Conservation (phyloP, 257 asterid species). For the Lithospermum erythrorhizon region DNA sequence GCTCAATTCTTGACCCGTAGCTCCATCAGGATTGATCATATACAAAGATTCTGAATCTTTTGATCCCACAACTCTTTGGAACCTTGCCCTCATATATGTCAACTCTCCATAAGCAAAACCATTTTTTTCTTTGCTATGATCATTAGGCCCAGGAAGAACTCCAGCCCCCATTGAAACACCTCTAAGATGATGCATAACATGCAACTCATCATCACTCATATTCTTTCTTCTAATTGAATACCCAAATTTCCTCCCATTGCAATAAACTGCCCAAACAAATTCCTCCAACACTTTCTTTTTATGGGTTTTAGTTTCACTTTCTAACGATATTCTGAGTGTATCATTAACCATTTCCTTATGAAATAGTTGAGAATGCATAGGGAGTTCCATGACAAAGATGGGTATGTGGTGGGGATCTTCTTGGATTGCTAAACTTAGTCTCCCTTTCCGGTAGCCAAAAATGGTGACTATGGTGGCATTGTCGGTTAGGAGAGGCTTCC, state of each 20-base stretch:
- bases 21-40: conserved; percentile 88
- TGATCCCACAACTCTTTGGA: conserved; percentile 71
- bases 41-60: conserved; percentile 75
- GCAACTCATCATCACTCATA: conserved; percentile 65
- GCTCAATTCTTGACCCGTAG: conserved; percentile 74
- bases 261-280: conserved; percentile 78
- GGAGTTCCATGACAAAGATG: conserved; percentile 66
- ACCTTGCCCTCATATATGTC: conserved; percentile 75
- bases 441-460: conserved; percentile 65
- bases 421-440: conserved; percentile 57
- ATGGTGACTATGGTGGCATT: conserved; percentile 69
- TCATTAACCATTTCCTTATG: conserved; percentile 83
- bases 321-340: conserved; percentile 51
- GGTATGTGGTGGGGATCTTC: conserved; percentile 83
- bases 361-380: conserved; percentile 48
- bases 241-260: conserved; percentile 73
- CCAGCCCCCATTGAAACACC: conserved; percentile 97
- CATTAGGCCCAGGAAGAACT: conserved; percentile 44
- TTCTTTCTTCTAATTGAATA: conserved; percentile 58
- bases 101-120: conserved; percentile 40
- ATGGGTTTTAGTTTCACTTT: conserved; percentile 57
- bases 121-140: neutral
- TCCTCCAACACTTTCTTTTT: conserved; percentile 63
- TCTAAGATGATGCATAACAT: conserved; percentile 56
- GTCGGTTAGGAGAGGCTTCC: conserved; percentile 53